Conservation (phyloP, 75 land plant genomes). For the Pinus taeda region DNA sequence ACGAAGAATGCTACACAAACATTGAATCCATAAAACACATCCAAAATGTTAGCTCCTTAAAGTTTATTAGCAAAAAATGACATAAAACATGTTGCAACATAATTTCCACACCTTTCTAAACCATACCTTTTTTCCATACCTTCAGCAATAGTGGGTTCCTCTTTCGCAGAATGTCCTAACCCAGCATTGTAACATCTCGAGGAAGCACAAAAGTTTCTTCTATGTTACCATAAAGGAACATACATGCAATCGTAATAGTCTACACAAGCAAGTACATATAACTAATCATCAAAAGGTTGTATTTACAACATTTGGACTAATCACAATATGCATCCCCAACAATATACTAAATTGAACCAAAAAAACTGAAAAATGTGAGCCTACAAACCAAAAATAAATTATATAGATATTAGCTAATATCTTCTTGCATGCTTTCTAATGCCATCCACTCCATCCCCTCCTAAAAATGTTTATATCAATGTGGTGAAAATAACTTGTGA, state of each 20-base stretch:
- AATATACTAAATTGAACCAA: background rate
- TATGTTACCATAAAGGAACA: slow-evolving; percentile 12
- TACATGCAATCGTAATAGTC: slow-evolving; percentile 34
- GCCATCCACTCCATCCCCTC: background rate
- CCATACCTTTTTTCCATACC: too few species aligned
- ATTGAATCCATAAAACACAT: too few species aligned
- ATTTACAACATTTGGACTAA: background rate
- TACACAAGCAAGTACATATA: background rate
- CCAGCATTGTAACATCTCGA: slow-evolving; percentile 23
- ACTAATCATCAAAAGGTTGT: background rate
- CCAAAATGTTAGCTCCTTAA: too few species aligned
- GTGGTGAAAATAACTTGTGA: too few species aligned
- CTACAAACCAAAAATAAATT: too few species aligned
- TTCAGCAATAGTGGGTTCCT: too few species aligned
- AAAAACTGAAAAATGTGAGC: background rate
- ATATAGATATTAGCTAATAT: background rate
- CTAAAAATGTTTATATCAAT: background rate
- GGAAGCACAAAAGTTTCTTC: slow-evolving; percentile 33
- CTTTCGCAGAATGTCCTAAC: slow-evolving; percentile 30
- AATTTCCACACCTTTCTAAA: too few species aligned
- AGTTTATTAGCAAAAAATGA: too few species aligned
- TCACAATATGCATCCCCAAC: background rate
- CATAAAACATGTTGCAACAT: too few species aligned
- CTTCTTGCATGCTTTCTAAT: background rate
- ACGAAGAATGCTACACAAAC: too few species aligned